Evolutionary conservation across 352 stramenopile species (phyloP), one percentile per base, ranked within the genome.

Genomic region (Phytopythium chamaehyphon): DNA sequence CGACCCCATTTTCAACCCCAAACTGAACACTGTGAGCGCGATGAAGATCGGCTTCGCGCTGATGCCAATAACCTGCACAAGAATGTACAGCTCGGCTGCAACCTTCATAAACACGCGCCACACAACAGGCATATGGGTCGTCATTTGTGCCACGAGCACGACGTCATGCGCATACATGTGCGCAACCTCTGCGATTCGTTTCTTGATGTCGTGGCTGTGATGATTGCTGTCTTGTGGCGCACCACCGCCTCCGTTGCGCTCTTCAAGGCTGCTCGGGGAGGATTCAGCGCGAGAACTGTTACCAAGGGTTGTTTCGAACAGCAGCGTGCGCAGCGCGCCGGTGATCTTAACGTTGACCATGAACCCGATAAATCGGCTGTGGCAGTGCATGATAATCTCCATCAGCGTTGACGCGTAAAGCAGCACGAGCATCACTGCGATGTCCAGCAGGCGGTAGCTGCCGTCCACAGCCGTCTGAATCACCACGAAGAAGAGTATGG

Each of bases 401-500:
- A 59, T 55, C 14, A 72, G 39, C 6, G 64, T 50, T 8, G 62
- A 55, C 49, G 66, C 47, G 47, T 75, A 75, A 10, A 72, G 22
- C 33, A 63, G 31, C 15, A 55, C 52, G n/a, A 75, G 24, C 16
- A 59, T 31, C 23, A 23, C 39, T 21, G 57, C 68, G 6, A 75
- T 48, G n/a, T 61, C 49, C 10, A 50, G 55, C 40, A 63, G 55
- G 22, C 40, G 44, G 36, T 72, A 66, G 47, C 54, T 64, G 19
- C 23, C 54, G 35, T 46, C 70, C 12, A 62, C 73, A 5, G 71
- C 60, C 47, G 61, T 61, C 7, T 59, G 49, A 38, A 80, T 56
- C 45, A 86, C 52, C 51, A 62, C 48, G 54, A 71, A 86, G 2
- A 86, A 62, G 16, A 76, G 56, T 3, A 83, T 54, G 5, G 74